A percentile compares a stretch with the other conserved stretches of the same genome.
Conservation (phyloP, 164 flowering plant genomes). For the Liriodendron chinense region DNA sequence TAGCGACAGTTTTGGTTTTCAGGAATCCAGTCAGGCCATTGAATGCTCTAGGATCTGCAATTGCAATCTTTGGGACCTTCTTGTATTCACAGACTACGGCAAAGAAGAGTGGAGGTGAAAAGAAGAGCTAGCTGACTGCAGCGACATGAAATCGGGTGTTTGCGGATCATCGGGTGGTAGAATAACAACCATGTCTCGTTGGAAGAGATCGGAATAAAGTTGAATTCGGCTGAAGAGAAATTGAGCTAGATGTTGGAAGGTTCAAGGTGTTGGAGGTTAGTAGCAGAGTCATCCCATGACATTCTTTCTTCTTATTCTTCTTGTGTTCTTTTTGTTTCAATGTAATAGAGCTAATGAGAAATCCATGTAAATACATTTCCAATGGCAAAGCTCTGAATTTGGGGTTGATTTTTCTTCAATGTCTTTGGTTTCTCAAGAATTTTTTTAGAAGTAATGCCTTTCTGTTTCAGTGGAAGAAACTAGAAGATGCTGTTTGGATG, state of each 20-base stretch:
- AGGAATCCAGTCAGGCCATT: constrained; percentile 82
- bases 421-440: no score
- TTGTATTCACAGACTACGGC: constrained; percentile 84
- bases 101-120: constrained; percentile 47
- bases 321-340: not conserved
- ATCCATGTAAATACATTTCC: not conserved
- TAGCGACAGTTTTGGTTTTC: constrained; percentile 71
- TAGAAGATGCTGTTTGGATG: no score
- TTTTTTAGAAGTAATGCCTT: no score
- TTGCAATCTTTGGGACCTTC: constrained; percentile 88
- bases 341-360: not conserved
- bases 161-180: not conserved
- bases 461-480: no score
- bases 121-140: constrained; percentile 27
- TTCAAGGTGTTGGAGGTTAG: not conserved
- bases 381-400: not conserved
- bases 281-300: not conserved
- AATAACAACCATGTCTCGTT: not conserved
- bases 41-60: constrained; percentile 85
- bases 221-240: not conserved
- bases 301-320: not conserved
- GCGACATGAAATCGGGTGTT: not conserved
- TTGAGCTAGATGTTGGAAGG: no score
- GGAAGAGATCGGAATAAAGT: not conserved
- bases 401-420: not conserved